These are phyloP conservation scores for Sporothrix humicola DNA, from an alignment of 2,329 filamentous ascomycete species.

Conservation along the genomic window DNA sequence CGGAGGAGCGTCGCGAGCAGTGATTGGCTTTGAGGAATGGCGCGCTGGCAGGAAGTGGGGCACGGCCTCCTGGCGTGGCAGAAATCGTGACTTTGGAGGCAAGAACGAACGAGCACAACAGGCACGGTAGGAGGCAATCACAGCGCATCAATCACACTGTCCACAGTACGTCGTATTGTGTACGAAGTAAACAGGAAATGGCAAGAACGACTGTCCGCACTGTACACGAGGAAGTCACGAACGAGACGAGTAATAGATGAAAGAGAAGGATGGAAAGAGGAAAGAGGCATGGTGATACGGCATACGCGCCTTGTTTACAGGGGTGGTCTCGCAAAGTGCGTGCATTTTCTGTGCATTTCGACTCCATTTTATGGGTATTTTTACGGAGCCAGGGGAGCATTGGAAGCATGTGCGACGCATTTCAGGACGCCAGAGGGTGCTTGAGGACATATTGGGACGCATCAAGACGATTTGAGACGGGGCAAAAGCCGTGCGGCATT, in stretches of 20 bases:
- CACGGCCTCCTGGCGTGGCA: neutral
- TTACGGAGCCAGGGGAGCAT: neutral
- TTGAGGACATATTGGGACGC: neutral
- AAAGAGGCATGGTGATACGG: neutral
- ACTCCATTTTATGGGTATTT: too few relatives aligned
- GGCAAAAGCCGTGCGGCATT: conserved; percentile 21
- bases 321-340: conserved; percentile 19
- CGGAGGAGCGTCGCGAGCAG: neutral
- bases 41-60: conserved; percentile 27
- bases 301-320: neutral
- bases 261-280: too few relatives aligned
- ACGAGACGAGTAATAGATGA: too few relatives aligned
- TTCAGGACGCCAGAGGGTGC: neutral
- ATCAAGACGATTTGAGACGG: neutral
- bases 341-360: neutral
- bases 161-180: neutral
- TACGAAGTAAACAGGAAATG: too few relatives aligned
- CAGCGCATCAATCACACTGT: neutral
- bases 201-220: too few relatives aligned
- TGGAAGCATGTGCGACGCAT: conserved; percentile 16
- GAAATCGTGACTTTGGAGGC: neutral
- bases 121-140: neutral
- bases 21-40: conserved; percentile 25
- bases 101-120: neutral
- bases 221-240: too few relatives aligned